Base-by-base conservation (phyloP, 441 rosid species). In the Mallotus japonicus region DNA sequence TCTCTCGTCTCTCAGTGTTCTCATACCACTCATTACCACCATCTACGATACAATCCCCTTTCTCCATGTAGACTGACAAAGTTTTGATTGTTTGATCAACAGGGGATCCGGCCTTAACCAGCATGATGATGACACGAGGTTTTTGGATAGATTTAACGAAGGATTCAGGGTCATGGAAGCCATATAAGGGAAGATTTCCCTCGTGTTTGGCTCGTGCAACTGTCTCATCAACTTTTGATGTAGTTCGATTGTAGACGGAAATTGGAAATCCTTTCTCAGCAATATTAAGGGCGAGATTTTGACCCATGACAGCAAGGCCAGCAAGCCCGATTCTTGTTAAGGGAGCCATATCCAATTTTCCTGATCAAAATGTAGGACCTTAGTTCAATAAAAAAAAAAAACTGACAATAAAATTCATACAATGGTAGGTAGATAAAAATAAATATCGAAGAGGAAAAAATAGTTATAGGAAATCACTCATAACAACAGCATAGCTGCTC, bases 81-180 rank as follows among this genome's bases (percentile, higher is more conserved):
- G 79, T 81, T 70, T 81, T 81, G 64, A 75, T 78, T 55, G 84
- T 78, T 72, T 78, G 81, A 61, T 81, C 81, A 20, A 81, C 84
- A 37, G 40, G 40, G 40, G 40, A 3, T 2, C 83, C 76, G 7
- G 78, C 79, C 67, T 80, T 77, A 24, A 77, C 83, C 44, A 75
- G 77, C 77, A 75, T 70, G 37, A 78, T 78, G 68, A 78, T 78
- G 15, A 78, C 84, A 24, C 82, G 73, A 32, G 84, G 77, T 65
- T 81, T 78, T 61, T 81, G 69, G 37, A 81, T 78, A 50, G 81
- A 81, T 1, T 54, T 56, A 44, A 78, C 75, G 49, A 81, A 81
- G 64, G 84, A 75, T 61, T 81, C 75, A 55, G 82, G 84, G 70
- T 81, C 84, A 62, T 51, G 82, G 75, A 77, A 81, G 32, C 83